Base-by-base conservation (phyloP, 306 rosid species). In the Astragalus glycyphyllos region DNA sequence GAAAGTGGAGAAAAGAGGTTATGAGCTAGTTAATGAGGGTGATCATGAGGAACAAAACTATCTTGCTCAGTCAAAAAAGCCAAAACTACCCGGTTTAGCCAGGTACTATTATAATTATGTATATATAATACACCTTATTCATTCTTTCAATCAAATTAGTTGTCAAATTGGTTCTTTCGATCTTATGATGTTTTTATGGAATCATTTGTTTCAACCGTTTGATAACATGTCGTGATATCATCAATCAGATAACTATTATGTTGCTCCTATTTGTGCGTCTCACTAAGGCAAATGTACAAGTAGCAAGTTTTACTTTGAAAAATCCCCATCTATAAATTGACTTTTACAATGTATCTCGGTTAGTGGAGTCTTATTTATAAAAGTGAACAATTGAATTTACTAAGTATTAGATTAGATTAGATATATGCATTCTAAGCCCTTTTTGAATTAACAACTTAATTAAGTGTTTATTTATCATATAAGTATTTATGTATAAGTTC, bases 81-180 rank as follows among this genome's bases (percentile, higher is more conserved):
- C 84, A 41, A 87, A 84, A 73, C 73, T 87, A 48, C 97, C 94
- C 1, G 79, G 86, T 82, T 88, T 92, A 32, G 96, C 91, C 13
- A 89, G 97, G 97, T 92, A 64, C 83, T 38, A 35, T 35, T 35
- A 0, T 26, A 26, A 37, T 37, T 51, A 48, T n/a, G n/a, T n/a
- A n/a, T n/a, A n/a, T n/a, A n/a, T n/a, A 53, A 1, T 62, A 29
- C 11, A 63, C 5, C 47, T 58, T 50, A 7, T 76, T 71, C 5
- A 8, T 64, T 62, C 4, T 13, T 29, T 54, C 35, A 44, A 41
- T 50, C 38, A 26, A 17, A 1, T 68, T 35, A 61, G 8, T 2
- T 26, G 31, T 3, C 31, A 62, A 11, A 37, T 31, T 44, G 63
- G 46, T 73, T 60, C 12, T 20, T 53, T 62, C 31, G 31, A 26